phyloP scores from a whole-genome alignment of 2,329 filamentous ascomycete genomes.

The Xylaria sp. region DNA sequence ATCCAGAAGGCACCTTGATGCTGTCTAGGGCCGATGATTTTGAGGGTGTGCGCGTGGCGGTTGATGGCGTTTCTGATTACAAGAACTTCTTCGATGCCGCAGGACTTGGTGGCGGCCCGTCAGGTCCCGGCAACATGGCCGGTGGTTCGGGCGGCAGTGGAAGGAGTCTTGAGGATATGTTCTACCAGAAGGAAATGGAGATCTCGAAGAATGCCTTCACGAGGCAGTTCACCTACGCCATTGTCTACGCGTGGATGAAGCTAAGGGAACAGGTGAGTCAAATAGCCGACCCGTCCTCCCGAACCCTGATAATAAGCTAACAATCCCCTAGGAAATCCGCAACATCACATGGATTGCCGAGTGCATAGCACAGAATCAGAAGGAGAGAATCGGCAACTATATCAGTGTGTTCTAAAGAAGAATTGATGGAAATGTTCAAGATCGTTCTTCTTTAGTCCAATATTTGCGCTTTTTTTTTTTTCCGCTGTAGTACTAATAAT shows the following conservation, averaged over 20 bases:
- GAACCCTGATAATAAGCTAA: constrained; percentile 9
- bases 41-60: constrained; percentile 86
- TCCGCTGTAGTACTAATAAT: constrained; percentile 45
- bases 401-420: constrained; percentile 85
- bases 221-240: constrained; percentile 87
- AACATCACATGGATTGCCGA: constrained; percentile 99
- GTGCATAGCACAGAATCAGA: constrained; percentile 99
- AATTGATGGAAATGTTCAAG: neutral
- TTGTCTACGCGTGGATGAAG: constrained; percentile 98
- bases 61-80: constrained; percentile 90
- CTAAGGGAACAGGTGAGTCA: constrained; percentile 83
- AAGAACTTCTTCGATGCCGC: constrained; percentile 93
- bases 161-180: constrained; percentile 91
- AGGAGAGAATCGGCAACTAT: constrained; percentile 97
- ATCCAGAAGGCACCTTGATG: constrained; percentile 93
- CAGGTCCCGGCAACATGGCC: constrained; percentile 76
- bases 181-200: constrained; percentile 99
- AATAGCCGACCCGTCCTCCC: neutral
- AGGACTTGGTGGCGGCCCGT: constrained; percentile 65
- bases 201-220: constrained; percentile 94
- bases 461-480: constrained; percentile 23
- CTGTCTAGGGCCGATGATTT: constrained; percentile 90
- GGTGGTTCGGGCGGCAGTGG: constrained; percentile 74
- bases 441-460: constrained; percentile 13
- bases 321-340: constrained; percentile 74